Evolutionary conservation across 495 filamentous ascomycete genomes (phyloP).

Genomic region (Extremus antarcticus): DNA sequence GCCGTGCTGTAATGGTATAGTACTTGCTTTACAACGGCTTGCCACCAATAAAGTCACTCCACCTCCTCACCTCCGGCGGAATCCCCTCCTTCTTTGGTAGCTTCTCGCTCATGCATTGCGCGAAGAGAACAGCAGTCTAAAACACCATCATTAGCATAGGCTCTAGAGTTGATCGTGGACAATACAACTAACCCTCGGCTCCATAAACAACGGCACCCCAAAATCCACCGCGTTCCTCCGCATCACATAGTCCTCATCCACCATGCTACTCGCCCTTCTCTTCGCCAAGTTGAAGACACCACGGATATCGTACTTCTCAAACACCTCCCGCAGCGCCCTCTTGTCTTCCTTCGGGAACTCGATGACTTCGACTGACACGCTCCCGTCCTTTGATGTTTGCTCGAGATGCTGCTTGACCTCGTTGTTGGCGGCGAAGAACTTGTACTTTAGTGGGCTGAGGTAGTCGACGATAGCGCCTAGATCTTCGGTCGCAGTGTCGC

Average conservation of each 20-base stretch:
- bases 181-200: conserved; percentile 71
- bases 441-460: conserved; percentile 80
- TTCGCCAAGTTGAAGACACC: conserved; percentile 93
- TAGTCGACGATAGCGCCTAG: conserved; percentile 70
- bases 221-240: conserved; percentile 96
- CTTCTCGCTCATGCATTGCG: conserved; percentile 92
- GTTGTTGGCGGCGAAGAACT: conserved; percentile 73
- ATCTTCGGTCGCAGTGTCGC: conserved; percentile 56
- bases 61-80: conserved; percentile 79
- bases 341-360: conserved; percentile 97
- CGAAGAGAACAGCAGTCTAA: conserved; percentile 90
- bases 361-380: conserved; percentile 72
- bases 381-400: conserved; percentile 45
- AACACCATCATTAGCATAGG: background rate
- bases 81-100: conserved; percentile 72
- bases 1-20: too few species aligned
- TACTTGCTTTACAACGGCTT: conserved; percentile 63
- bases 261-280: conserved; percentile 66
- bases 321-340: conserved; percentile 85
- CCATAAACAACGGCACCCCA: conserved; percentile 95
- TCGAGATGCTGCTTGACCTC: conserved; percentile 78
- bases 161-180: background rate
- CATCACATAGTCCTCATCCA: conserved; percentile 98
- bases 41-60: conserved; percentile 88
- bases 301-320: conserved; percentile 90